Base-by-base conservation (phyloP, 2,329 filamentous ascomycete genomes). In the Colletotrichum sp. region DNA sequence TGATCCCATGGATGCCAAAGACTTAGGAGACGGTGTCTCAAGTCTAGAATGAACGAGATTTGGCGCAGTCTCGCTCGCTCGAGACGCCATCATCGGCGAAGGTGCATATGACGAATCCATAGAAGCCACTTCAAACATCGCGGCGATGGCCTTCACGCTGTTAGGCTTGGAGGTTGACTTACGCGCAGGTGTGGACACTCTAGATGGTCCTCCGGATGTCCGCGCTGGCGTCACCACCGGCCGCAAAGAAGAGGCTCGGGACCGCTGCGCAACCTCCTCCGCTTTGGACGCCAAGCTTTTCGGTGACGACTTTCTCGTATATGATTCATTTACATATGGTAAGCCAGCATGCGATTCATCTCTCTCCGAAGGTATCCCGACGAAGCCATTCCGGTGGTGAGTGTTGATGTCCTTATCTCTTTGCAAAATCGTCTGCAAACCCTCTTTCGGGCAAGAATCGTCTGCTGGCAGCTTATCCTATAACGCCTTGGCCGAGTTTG, bases 111-210 rank as follows among this genome's bases (percentile, higher is more conserved):
- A 78, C 1, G 81, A 80, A 32, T 80, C 77, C 65, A 79, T 82
- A 15, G 79, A 79, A 8, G 81, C 82, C 55, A 79, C 85, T 76
- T 91, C 88, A 80, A 90, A 90, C 79, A 87, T 85, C 44, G 89
- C 89, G 6, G 89, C 86, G 84, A 91, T 90, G 3, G 88, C 88
- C 78, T 83, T 88, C 15, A 90, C 89, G 5, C 83, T 81, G 24
- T 80, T 80, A 75, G 71, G 77, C 26, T 82, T 87, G 26, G 78
- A 79, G 5, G 78, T 70, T 1, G 82, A 81, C 68, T 78, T 78
- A 15, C 60, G 66, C 18, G 65, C 62, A 28, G 55, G 32, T 10
- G 72, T 76, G 6, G 26, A 39, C 16, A 21, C 67, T 12, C 60
- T 21, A 6, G 39, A 39, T 39, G 36, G 52, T 15, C 39, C 60